These are phyloP conservation scores for Insectozyma bohioensis DNA, from an alignment of 1,139 yeast species.

Conservation along the genomic window DNA sequence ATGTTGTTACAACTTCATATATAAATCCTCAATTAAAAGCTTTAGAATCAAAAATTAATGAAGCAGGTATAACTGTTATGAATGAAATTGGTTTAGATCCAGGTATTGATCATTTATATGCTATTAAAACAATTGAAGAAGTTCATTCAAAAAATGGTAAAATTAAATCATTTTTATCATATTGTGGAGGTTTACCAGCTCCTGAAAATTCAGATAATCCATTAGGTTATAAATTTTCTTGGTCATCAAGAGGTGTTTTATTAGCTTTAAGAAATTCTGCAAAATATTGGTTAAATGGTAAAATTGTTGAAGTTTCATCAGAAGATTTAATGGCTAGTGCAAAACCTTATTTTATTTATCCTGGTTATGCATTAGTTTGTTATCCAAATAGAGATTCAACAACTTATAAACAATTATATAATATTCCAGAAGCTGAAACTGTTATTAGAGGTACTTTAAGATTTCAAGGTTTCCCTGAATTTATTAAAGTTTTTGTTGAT, in stretches of 20 bases:
- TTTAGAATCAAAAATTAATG: constrained; percentile 73
- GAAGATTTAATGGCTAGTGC: constrained; percentile 96
- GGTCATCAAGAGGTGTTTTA: constrained; percentile 98
- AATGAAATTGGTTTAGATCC: constrained; percentile 96
- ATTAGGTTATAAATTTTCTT: constrained; percentile 96
- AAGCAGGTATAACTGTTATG: constrained; percentile 88
- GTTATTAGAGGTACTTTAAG: constrained; percentile 96
- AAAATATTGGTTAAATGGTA: constrained; percentile 82
- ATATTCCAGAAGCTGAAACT: constrained; percentile 96
- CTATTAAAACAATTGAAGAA: constrained; percentile 96
- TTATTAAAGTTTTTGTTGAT: constrained; percentile 92
- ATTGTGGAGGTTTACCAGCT: constrained; percentile 98
- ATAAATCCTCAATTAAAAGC: constrained; percentile 88
- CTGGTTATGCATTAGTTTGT: constrained; percentile 92
- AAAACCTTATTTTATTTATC: constrained; percentile 91
- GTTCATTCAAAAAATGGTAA: constrained; percentile 91
- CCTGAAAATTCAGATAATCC: constrained; percentile 98
- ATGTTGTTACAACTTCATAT: constrained; percentile 96
- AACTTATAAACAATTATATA: constrained; percentile 84
- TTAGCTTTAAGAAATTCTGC: constrained; percentile 95
- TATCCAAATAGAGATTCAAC: constrained; percentile 99
- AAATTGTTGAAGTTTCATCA: constrained; percentile 74
- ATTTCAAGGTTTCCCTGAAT: constrained; percentile 98
- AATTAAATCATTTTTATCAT: constrained; percentile 88
- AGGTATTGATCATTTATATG: constrained; percentile 97